phyloP scores from a whole-genome alignment of 129 eudicot genomes.

The Helianthus tuberosus region DNA sequence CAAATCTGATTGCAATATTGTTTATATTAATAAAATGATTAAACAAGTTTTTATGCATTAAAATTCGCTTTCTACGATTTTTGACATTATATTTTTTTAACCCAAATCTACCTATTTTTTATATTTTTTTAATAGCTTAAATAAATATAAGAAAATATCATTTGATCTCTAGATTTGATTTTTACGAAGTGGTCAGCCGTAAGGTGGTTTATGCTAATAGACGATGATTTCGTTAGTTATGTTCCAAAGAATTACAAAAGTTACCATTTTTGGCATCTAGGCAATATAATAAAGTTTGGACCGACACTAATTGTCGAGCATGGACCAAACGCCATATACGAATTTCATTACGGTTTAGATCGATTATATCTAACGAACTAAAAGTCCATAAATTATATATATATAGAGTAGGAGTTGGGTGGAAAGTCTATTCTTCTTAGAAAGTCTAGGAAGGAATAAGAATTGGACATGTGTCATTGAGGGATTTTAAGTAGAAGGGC shows the following conservation, averaged over 20 bases:
- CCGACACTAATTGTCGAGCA: background rate
- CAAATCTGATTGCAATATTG: too few species aligned
- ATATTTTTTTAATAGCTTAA: background rate
- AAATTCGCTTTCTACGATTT: background rate
- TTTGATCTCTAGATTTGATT: constrained; percentile 10
- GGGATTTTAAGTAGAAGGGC: too few species aligned
- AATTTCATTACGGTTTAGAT: too few species aligned
- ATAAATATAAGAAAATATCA: constrained; percentile 5
- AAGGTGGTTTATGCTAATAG: constrained; percentile 23
- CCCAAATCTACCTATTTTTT: too few species aligned
- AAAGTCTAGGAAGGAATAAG: too few species aligned
- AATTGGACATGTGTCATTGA: too few species aligned
- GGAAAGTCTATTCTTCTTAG: too few species aligned
- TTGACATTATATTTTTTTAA: background rate
- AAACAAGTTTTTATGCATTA: too few species aligned
- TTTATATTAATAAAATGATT: too few species aligned
- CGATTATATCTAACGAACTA: too few species aligned
- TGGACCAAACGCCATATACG: background rate
- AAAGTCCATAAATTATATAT: too few species aligned
- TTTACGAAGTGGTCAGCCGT: background rate
- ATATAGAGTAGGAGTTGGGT: too few species aligned
- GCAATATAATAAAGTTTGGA: constrained; percentile 1
- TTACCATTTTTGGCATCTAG: background rate
- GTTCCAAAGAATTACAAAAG: background rate
- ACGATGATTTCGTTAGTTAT: constrained; percentile 19